Percentiles rank a stretch among this genome's conserved stretches.
Conservation (phyloP, 176 grass and related monocot genomes). For the Aegilops speltoides region DNA sequence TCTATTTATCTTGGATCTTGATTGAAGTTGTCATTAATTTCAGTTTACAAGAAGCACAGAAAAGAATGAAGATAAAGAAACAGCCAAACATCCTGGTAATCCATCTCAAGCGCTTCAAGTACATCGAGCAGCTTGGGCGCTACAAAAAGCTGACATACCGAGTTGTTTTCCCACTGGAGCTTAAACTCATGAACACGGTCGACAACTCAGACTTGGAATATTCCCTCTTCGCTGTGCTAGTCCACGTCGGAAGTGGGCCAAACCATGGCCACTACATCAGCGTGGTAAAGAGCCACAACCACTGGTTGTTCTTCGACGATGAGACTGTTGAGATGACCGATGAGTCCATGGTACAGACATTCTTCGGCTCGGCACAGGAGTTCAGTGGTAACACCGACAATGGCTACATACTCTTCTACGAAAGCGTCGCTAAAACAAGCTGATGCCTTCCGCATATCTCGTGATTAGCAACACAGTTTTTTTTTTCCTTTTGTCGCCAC, state of each 20-base stretch:
- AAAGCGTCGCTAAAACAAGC: slow-evolving; percentile 54
- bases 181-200: slow-evolving; percentile 84
- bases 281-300: slow-evolving; percentile 94
- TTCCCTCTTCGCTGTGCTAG: slow-evolving; percentile 90
- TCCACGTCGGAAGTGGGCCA: slow-evolving; percentile 89
- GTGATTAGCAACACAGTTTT: slow-evolving; percentile 25
- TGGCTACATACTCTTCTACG: slow-evolving; percentile 95
- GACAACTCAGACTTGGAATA: slow-evolving; percentile 87
- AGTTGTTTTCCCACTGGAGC: slow-evolving; percentile 92
- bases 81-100: slow-evolving; percentile 93
- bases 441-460: slow-evolving; percentile 28
- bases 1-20: not conserved
- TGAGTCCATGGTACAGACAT: slow-evolving; percentile 77
- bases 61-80: slow-evolving; percentile 99
- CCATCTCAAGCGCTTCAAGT: slow-evolving; percentile 98
- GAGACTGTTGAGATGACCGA: slow-evolving; percentile 98
- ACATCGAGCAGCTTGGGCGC: slow-evolving; percentile 90
- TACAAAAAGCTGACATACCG: slow-evolving; percentile 90
- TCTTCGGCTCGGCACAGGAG: slow-evolving; percentile 88
- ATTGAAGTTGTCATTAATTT: slow-evolving; percentile 22
- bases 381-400: slow-evolving; percentile 92
- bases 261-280: slow-evolving; percentile 98
- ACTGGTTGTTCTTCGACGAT: slow-evolving; percentile 91
- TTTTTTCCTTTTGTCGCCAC: slow-evolving; percentile 1
- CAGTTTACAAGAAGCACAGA: slow-evolving; percentile 98